Conservation (phyloP, 805 yeast genomes). For the Saccharomyces eubayanus region DNA sequence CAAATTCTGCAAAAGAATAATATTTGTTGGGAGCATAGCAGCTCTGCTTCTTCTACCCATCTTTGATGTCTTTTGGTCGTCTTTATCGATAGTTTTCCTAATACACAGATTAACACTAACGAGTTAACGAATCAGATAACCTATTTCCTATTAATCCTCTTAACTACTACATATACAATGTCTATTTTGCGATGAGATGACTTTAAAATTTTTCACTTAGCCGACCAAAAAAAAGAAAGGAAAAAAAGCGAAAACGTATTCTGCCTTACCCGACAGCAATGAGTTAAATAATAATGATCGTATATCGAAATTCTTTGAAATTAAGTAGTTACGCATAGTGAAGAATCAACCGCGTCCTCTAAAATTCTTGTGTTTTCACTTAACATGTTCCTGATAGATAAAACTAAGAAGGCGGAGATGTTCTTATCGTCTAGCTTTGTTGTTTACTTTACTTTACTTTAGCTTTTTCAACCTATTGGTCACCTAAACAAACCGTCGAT, state of each 20-base stretch:
- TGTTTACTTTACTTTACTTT: background rate
- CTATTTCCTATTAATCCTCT: background rate
- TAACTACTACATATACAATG: background rate
- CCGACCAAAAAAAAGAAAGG: background rate
- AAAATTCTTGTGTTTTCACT: background rate
- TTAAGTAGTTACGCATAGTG: background rate
- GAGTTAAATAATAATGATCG: background rate
- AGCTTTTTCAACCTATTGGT: background rate
- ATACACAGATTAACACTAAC: background rate
- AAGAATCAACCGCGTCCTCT: background rate
- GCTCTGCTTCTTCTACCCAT: slow-evolving; percentile 91
- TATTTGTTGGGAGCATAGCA: slow-evolving; percentile 85
- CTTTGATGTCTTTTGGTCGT: background rate
- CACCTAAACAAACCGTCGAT: slow-evolving; percentile 43
- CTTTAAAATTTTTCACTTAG: slow-evolving; percentile 7
- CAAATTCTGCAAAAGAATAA: slow-evolving; percentile 82
- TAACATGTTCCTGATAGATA: background rate
- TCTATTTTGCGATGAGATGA: slow-evolving; percentile 6
- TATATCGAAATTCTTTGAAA: background rate
- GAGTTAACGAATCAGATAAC: background rate
- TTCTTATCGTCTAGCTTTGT: too few relatives aligned
- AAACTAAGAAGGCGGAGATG: too few relatives aligned
- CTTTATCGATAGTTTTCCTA: background rate
- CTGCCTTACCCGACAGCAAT: background rate
- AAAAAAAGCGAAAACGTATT: background rate